A percentile compares a stretch with the other conserved stretches of the same genome.
These are phyloP conservation scores for Emergomyces orientalis DNA, from an alignment of 2,329 filamentous ascomycete species.

Conservation along the genomic window DNA sequence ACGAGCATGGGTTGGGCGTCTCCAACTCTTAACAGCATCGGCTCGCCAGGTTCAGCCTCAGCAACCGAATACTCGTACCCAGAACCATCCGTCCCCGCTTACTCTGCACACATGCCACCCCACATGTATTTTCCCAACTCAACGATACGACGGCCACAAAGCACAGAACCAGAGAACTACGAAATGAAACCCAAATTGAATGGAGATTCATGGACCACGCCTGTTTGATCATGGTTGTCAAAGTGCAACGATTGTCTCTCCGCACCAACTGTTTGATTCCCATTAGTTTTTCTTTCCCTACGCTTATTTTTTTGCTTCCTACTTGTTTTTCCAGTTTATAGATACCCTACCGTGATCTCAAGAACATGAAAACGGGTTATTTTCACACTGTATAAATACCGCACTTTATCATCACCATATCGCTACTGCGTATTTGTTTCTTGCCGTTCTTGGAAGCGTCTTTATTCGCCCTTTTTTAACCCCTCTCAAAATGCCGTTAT, in stretches of 20 bases:
- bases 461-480: not conserved
- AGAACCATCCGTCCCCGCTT: constrained; percentile 53
- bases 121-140: constrained; percentile 66
- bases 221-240: constrained; percentile 21
- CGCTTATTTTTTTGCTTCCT: not conserved
- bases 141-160: constrained; percentile 62
- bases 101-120: constrained; percentile 36
- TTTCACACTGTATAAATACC: constrained; percentile 3
- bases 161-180: constrained; percentile 61
- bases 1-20: constrained; percentile 74
- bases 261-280: not conserved
- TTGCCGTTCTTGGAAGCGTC: not conserved
- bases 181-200: constrained; percentile 47
- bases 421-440: not conserved
- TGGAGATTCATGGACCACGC: constrained; percentile 30
- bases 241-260: not conserved
- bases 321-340: not conserved
- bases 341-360: constrained; percentile 4
- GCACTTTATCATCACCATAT: too few relatives aligned
- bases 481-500: not conserved
- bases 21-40: constrained; percentile 63
- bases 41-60: constrained; percentile 54
- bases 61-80: constrained; percentile 73
- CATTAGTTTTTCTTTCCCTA: not conserved
- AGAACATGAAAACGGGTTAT: not conserved